phyloP scores from a whole-genome alignment of 1,284 basidiomycete species.

The Rhodofomes roseus region DNA sequence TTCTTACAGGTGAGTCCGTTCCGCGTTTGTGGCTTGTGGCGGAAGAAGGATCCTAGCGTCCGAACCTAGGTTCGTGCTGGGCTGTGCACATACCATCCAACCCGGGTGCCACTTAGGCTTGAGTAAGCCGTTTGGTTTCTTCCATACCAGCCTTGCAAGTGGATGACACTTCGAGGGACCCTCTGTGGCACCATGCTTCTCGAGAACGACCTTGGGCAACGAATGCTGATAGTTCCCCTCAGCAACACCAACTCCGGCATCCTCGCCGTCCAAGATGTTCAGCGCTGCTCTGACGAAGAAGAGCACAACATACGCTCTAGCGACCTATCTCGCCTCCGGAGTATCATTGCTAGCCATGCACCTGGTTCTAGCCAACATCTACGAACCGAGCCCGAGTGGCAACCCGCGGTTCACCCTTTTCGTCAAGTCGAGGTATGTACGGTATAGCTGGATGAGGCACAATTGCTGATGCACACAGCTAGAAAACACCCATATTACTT shows the following conservation, averaged over 20 bases:
- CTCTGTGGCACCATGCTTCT: no score
- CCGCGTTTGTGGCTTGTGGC: not conserved
- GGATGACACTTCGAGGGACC: no score
- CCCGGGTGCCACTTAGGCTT: no score
- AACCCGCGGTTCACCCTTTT: conserved; percentile 49
- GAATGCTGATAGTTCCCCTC: no score
- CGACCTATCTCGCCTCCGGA: conserved; percentile 44
- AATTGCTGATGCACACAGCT: not conserved
- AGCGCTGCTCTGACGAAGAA: conserved; percentile 42
- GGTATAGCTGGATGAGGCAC: not conserved
- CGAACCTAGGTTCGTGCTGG: no score
- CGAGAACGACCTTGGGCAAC: no score
- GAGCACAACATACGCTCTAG: conserved; percentile 38
- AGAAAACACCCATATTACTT: conserved; percentile 72
- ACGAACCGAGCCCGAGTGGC: conserved; percentile 23
- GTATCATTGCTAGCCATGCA: conserved; percentile 39
- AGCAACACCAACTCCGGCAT: conserved; percentile 45
- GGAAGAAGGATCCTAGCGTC: not conserved
- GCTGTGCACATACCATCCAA: no score
- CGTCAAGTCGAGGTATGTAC: conserved; percentile 57
- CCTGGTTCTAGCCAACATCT: conserved; percentile 32
- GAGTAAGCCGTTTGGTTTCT: not conserved
- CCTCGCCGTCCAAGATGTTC: conserved; percentile 50
- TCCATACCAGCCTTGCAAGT: not conserved
- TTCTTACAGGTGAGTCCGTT: conserved; percentile 44